These are phyloP conservation scores for Penicillium pulvis DNA, from an alignment of 495 filamentous ascomycete species.

Conservation along the genomic window DNA sequence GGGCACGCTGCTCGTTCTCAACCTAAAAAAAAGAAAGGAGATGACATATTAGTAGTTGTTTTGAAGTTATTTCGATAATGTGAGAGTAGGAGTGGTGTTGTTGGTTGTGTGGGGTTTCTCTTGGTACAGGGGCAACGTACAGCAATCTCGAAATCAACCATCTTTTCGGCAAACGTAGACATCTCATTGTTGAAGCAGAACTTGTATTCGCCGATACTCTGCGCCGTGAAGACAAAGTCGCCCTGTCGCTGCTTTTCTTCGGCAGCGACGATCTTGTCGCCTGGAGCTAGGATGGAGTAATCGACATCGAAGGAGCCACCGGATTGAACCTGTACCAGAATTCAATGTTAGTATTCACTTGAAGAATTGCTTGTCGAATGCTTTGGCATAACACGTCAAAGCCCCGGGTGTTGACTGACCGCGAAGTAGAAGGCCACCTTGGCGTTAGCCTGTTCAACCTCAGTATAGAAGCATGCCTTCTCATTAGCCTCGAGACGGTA, in stretches of 20 bases:
- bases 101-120: neutral
- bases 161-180: conserved; percentile 96
- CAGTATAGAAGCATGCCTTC: conserved; percentile 91
- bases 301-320: conserved; percentile 96
- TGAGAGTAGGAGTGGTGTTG: neutral
- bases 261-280: conserved; percentile 79
- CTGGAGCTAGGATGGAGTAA: conserved; percentile 83
- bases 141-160: conserved; percentile 98
- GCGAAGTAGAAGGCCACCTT: conserved; percentile 99
- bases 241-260: conserved; percentile 93
- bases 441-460: conserved; percentile 65
- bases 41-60: neutral
- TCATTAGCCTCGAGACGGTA: conserved; percentile 91
- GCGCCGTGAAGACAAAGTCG: conserved; percentile 97
- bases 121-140: conserved; percentile 54
- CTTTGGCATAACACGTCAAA: neutral
- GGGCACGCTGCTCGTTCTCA: conserved; percentile 84
- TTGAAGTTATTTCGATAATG: neutral
- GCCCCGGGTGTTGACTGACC: conserved; percentile 53
- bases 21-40: conserved; percentile 56
- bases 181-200: conserved; percentile 99
- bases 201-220: conserved; percentile 87
- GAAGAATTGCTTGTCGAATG: neutral
- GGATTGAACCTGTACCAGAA: conserved; percentile 75
- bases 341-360: neutral